phyloP scores from a whole-genome alignment of 176 grass and related monocot genomes.

The Rhipidocladum racemiflorum region DNA sequence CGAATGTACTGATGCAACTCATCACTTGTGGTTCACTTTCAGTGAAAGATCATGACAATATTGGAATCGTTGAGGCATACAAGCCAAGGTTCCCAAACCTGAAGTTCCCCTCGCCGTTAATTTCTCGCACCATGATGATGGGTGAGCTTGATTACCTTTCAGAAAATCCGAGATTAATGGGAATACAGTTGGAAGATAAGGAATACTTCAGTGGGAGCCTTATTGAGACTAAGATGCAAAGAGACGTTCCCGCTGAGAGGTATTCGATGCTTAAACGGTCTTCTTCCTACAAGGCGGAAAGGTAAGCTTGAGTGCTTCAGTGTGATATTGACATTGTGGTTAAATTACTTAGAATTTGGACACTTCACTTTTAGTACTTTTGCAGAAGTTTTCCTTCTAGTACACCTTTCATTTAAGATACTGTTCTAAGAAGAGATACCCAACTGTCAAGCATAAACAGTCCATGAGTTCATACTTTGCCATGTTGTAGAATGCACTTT shows the following conservation, averaged over 20 bases:
- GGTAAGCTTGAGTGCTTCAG: conserved; percentile 40
- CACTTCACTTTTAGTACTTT: neutral
- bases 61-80: conserved; percentile 56
- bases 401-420: neutral
- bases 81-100: conserved; percentile 64
- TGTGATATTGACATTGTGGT: neutral
- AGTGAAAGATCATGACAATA: conserved; percentile 60
- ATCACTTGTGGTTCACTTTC: conserved; percentile 86
- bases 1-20: conserved; percentile 81
- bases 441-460: neutral
- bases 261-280: conserved; percentile 71
- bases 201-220: conserved; percentile 91
- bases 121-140: conserved; percentile 63
- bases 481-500: neutral
- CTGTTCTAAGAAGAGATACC: neutral
- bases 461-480: neutral
- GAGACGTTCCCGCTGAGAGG: conserved; percentile 47
- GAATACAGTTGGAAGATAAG: conserved; percentile 67
- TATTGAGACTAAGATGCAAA: conserved; percentile 71
- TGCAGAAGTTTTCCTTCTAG: neutral
- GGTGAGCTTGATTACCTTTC: conserved; percentile 64
- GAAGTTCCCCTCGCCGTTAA: conserved; percentile 58
- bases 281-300: conserved; percentile 86
- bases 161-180: conserved; percentile 51
- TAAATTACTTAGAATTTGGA: neutral